Conservation (phyloP, 1,284 basidiomycete species). For the Gymnopus androsaceus region DNA sequence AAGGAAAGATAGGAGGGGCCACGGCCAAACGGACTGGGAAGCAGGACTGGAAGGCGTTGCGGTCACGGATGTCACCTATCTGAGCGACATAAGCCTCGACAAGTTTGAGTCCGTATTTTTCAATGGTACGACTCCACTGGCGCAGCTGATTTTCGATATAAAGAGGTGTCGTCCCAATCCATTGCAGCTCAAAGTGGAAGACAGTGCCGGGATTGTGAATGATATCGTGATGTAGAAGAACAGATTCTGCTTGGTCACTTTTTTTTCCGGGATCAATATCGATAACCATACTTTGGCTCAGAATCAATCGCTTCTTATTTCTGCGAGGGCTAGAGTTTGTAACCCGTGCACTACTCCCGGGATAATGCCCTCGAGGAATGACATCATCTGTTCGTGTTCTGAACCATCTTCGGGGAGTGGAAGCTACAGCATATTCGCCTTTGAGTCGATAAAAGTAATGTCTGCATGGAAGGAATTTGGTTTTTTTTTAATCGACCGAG, state of each 20-base stretch:
- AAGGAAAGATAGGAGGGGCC: slow-evolving; percentile 70
- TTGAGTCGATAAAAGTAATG: slow-evolving; percentile 86
- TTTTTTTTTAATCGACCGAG: slow-evolving; percentile 9
- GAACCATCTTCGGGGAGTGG: slow-evolving; percentile 74
- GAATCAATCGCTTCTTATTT: slow-evolving; percentile 67
- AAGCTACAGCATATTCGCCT: slow-evolving; percentile 72
- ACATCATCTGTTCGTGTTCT: slow-evolving; percentile 47
- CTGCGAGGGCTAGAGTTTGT: slow-evolving; percentile 43
- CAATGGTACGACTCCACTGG: slow-evolving; percentile 83
- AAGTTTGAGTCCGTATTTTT: slow-evolving; percentile 88
- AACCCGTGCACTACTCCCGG: slow-evolving; percentile 38
- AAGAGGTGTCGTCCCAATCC: slow-evolving; percentile 96
- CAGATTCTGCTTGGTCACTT: slow-evolving; percentile 86
- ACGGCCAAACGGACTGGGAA: slow-evolving; percentile 78
- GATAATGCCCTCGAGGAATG: slow-evolving; percentile 40
- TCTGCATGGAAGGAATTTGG: slow-evolving; percentile 35
- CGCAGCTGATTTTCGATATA: slow-evolving; percentile 90
- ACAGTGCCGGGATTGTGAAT: slow-evolving; percentile 90
- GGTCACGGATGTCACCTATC: slow-evolving; percentile 78
- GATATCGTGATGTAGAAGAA: slow-evolving; percentile 88
- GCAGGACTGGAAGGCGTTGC: slow-evolving; percentile 88
- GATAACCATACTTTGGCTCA: slow-evolving; percentile 86
- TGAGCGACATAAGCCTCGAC: slow-evolving; percentile 92
- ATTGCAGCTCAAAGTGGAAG: slow-evolving; percentile 96
- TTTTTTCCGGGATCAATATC: slow-evolving; percentile 81